Evolutionary conservation across 805 yeast genomes (phyloP).

Genomic region (Wickerhamiella kurtzmanii): DNA sequence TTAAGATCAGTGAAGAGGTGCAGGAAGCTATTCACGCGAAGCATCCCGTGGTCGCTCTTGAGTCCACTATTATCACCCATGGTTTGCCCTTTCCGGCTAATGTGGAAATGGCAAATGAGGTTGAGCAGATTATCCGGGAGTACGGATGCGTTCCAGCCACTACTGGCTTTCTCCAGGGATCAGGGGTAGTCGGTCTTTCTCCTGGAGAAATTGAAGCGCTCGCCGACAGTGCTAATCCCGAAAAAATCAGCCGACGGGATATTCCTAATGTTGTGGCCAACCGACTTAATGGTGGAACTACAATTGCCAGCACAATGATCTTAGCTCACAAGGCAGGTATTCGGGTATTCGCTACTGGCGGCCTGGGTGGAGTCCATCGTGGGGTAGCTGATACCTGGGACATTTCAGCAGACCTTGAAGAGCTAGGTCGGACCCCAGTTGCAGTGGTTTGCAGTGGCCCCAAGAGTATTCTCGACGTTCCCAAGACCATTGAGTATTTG

Average conservation of each 20-base stretch:
- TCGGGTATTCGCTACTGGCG: constrained; percentile 83
- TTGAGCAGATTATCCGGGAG: constrained; percentile 46
- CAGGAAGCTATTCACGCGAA: constrained; percentile 43
- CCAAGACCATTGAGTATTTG: constrained; percentile 66
- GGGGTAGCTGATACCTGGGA: constrained; percentile 67
- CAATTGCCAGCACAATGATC: constrained; percentile 82
- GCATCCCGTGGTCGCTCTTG: constrained; percentile 67
- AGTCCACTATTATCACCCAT: constrained; percentile 79
- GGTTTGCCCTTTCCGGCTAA: constrained; percentile 78
- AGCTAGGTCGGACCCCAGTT: constrained; percentile 67
- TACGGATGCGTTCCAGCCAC: constrained; percentile 76
- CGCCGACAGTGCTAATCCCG: constrained; percentile 29
- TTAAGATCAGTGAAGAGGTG: constrained; percentile 35
- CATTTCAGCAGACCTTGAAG: constrained; percentile 77
- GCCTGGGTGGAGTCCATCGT: constrained; percentile 82
- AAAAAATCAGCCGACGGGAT: constrained; percentile 71
- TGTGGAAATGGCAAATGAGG: constrained; percentile 53
- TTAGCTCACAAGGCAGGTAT: constrained; percentile 64
- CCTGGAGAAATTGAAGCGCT: constrained; percentile 36
- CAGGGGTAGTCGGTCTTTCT: constrained; percentile 54
- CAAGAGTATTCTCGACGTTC: constrained; percentile 69
- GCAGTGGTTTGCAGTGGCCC: constrained; percentile 92
- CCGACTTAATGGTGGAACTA: constrained; percentile 68
- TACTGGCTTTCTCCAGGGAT: constrained; percentile 60
- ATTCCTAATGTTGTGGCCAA: constrained; percentile 57